phyloP scores from a whole-genome alignment of 306 rosid species.

The Biancaea sappan region DNA sequence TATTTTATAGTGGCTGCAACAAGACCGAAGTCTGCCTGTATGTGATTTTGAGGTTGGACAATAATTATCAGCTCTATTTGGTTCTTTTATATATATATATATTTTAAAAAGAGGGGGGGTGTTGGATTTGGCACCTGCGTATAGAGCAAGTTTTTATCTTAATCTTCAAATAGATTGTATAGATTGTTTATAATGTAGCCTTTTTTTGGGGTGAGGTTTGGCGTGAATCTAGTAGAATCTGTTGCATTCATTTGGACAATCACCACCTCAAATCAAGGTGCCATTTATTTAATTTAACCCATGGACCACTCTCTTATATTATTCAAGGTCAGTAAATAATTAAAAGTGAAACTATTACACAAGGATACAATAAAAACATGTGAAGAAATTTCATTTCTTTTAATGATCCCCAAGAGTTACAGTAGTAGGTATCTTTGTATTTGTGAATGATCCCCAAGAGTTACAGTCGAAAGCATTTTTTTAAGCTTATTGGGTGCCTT shows the following conservation, averaged over 20 bases:
- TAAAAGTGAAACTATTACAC: not conserved
- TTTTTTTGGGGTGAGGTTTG: not conserved
- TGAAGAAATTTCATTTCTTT: slow-evolving; percentile 7
- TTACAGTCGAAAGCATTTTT: not conserved
- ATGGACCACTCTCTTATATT: not conserved
- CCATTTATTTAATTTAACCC: not conserved
- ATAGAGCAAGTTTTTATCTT: not conserved
- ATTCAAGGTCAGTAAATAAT: not conserved
- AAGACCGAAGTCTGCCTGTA: not conserved
- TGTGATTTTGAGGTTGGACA: not conserved
- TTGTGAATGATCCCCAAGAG: not conserved
- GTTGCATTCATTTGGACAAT: not conserved
- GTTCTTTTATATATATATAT: no score
- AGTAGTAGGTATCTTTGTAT: not conserved
- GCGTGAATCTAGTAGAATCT: not conserved
- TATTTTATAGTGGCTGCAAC: not conserved
- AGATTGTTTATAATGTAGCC: not conserved
- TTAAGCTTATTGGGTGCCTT: not conserved
- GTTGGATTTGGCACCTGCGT: no score
- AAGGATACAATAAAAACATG: not conserved
- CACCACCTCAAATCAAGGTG: not conserved
- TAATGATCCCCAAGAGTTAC: no score
- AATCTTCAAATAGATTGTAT: no score
- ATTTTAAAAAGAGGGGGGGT: no score
- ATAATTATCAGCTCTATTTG: not conserved